Base-by-base conservation (phyloP, 306 rosid species). In the Dicorynia guianensis region DNA sequence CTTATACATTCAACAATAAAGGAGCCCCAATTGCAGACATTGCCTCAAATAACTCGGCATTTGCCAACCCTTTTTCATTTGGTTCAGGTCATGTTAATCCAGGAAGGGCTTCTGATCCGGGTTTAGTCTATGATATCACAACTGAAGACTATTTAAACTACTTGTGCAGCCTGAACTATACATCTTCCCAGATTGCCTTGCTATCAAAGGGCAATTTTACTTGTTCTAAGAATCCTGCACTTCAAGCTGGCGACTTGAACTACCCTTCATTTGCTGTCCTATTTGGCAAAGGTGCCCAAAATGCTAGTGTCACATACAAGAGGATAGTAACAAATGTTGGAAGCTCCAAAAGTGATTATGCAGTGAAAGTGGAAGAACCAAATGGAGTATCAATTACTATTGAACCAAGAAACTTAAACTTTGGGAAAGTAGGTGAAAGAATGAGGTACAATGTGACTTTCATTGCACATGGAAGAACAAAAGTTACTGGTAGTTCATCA, bases 31-130 rank as follows among this genome's bases (percentile, higher is more conserved):
- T 89, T 36, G 15, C 69, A 14, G 92, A 87, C 53, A 12, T 76
- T n/a, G 76, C 79, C 14, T 74, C 80, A 0, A 84, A 60, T 11
- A 68, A 10, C 14, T 73, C 83, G 3, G 9, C 38, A 25, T 42
- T 80, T 11, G 97, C 94, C 54, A 72, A 67, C 48, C 88, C 94
- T 25, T 91, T 91, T 69, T 82, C 88, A 19, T 85, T 80, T 53
- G 92, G 93, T 39, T 91, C 94, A 0, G 97, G 97, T 18, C 97
- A 87, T 72, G 94, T 87, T 44, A 56, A 91, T 19, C 92, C 97
- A 3, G 88, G 85, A 74, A 80, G 81, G 33, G 97, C 92, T 20
- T 78, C 88, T 49, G 88, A 87, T 77, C 94, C 97, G 3, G 94
- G 93, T 17, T 59, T 91, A 39, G 69, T 91, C 38, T 91, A 91